phyloP scores from a whole-genome alignment of 257 asterid genomes.

The Scutellaria baicalensis region DNA sequence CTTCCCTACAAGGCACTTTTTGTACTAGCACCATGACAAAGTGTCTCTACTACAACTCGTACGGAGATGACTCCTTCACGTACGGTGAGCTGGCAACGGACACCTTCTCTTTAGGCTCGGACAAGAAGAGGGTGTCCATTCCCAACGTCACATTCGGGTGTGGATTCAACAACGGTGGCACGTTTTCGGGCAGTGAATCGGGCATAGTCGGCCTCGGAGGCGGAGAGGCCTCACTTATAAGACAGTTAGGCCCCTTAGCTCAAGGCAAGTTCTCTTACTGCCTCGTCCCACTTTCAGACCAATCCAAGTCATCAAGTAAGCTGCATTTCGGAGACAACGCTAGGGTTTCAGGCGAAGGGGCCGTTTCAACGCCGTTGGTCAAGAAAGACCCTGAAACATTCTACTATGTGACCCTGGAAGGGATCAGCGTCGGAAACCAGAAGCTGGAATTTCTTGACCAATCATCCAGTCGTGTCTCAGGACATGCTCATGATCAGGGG shows the following conservation, averaged over 20 bases:
- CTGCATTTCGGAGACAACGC: conserved; percentile 3
- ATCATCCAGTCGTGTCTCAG: not conserved
- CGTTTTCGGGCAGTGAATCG: not conserved
- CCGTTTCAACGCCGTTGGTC: not conserved
- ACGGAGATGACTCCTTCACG: not conserved
- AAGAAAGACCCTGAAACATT: not conserved
- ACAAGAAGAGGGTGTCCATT: not conserved
- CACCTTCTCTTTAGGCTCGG: not conserved
- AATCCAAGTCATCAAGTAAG: conserved; percentile 18
- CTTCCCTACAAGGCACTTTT: not conserved
- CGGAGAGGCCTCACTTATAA: conserved; percentile 23
- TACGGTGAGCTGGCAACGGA: not conserved
- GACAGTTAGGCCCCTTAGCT: conserved; percentile 16
- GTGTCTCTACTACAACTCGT: conserved; percentile 8
- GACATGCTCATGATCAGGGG: not conserved
- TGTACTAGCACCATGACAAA: not conserved
- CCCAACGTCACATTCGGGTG: conserved; percentile 25
- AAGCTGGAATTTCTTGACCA: not conserved
- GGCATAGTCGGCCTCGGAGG: conserved; percentile 41
- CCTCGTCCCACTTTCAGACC: not conserved
- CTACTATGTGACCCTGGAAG: conserved; percentile 18
- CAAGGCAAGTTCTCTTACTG: conserved; percentile 32
- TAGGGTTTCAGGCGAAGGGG: not conserved
- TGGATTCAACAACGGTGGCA: conserved; percentile 18
- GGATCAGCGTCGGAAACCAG: conserved; percentile 12